Conservation (phyloP, 176 grass and related monocot species). For the Aegilops umbellulata region DNA sequence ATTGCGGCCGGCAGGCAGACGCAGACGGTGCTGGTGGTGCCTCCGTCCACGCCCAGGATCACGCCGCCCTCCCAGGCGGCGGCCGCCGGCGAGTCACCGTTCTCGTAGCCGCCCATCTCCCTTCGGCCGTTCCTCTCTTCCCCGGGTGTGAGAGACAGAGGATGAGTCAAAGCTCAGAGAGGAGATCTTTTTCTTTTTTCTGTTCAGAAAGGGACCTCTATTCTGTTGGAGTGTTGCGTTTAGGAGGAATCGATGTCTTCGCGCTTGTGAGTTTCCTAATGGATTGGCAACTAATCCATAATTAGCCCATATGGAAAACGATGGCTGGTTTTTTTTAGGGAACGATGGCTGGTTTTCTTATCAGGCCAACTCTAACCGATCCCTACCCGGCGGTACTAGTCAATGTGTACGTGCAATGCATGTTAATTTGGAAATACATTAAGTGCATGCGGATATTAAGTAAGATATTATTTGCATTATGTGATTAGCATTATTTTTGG, state of each 20-base stretch:
- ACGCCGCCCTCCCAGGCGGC: constrained; percentile 45
- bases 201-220: neutral
- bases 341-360: no score
- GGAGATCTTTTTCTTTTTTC: neutral
- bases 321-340: no score
- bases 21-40: constrained; percentile 94
- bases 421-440: no score
- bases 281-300: neutral
- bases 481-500: no score
- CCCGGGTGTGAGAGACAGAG: neutral
- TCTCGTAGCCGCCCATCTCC: constrained; percentile 66
- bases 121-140: neutral
- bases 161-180: constrained; percentile 20
- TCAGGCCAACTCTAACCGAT: no score
- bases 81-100: constrained; percentile 45
- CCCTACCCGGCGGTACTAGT: no score
- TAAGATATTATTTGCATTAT: no score
- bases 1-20: constrained; percentile 81
- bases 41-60: constrained; percentile 85
- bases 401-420: no score
- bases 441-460: no score
- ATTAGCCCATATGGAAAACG: neutral
- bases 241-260: neutral
- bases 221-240: neutral
- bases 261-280: neutral